phyloP scores from a whole-genome alignment of 2,329 filamentous ascomycete genomes.

The Diplodia intermedia region DNA sequence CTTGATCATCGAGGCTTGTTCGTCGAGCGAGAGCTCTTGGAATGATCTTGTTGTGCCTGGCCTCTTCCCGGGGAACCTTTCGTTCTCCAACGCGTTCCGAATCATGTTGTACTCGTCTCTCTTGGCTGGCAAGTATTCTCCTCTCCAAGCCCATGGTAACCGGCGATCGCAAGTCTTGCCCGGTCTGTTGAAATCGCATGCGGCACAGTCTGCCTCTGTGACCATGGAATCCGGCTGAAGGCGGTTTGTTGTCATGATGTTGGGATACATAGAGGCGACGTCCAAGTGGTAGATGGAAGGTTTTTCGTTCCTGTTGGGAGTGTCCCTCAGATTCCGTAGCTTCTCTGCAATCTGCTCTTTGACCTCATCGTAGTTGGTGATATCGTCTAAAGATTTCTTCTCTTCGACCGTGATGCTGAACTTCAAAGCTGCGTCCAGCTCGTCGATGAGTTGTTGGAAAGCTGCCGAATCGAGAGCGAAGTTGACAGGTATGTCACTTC shows the following conservation, averaged over 20 bases:
- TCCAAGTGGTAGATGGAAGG: conserved; percentile 98
- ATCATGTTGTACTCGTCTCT: conserved; percentile 99
- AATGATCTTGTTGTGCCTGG: conserved; percentile 76
- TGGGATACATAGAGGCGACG: conserved; percentile 99
- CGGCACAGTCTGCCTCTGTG: conserved; percentile 90
- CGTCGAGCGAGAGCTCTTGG: conserved; percentile 79
- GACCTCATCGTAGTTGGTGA: conserved; percentile 64
- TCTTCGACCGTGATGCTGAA: conserved; percentile 71
- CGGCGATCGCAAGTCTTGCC: conserved; percentile 96
- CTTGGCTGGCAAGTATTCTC: conserved; percentile 94
- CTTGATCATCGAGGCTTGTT: conserved; percentile 79
- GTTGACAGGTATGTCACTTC: conserved; percentile 92
- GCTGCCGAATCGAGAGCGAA: conserved; percentile 89
- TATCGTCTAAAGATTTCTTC: conserved; percentile 59
- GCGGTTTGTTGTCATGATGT: conserved; percentile 99
- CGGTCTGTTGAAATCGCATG: conserved; percentile 96
- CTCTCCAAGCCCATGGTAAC: conserved; percentile 97
- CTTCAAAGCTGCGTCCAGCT: conserved; percentile 85
- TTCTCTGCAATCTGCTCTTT: conserved; percentile 79
- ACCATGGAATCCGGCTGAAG: conserved; percentile 99
- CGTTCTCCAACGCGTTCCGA: conserved; percentile 85
- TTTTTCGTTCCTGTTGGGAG: conserved; percentile 81
- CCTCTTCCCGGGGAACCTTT: conserved; percentile 82
- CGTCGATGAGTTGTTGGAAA: conserved; percentile 83
- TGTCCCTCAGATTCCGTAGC: conserved; percentile 75